A percentile compares a stretch with the other conserved stretches of the same genome.
phyloP scores from a whole-genome alignment of 2,329 filamentous ascomycete species.

The Penicillium sp. region DNA sequence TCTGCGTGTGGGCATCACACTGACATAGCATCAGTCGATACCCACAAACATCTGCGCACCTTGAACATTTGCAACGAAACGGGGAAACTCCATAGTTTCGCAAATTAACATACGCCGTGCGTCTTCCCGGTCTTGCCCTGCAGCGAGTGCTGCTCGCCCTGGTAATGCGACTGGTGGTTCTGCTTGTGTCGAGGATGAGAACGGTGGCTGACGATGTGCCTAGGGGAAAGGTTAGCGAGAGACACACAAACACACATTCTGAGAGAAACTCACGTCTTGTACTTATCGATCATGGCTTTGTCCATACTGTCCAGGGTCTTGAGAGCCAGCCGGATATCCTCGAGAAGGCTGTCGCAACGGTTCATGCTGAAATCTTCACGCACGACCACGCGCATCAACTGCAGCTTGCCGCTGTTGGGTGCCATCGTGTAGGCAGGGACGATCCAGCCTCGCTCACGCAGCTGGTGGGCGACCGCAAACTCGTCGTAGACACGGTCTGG shows the following conservation, averaged over 20 bases:
- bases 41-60: neutral
- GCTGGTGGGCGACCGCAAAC: slow-evolving; percentile 75
- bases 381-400: slow-evolving; percentile 89
- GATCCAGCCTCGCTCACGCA: slow-evolving; percentile 84
- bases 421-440: slow-evolving; percentile 98
- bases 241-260: neutral
- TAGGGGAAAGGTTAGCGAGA: slow-evolving; percentile 11
- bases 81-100: no score
- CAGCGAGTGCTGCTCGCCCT: slow-evolving; percentile 77
- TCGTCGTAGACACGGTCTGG: slow-evolving; percentile 62
- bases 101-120: slow-evolving; percentile 69
- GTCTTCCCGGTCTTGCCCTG: slow-evolving; percentile 90
- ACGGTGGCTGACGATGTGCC: slow-evolving; percentile 54
- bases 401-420: slow-evolving; percentile 73
- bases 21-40: neutral
- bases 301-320: slow-evolving; percentile 63
- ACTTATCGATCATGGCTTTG: slow-evolving; percentile 62
- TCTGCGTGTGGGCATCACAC: neutral
- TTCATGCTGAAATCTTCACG: slow-evolving; percentile 84
- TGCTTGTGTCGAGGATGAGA: slow-evolving; percentile 52
- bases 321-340: slow-evolving; percentile 73
- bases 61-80: neutral
- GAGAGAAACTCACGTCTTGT: slow-evolving; percentile 54
- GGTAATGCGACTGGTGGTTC: slow-evolving; percentile 46
- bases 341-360: slow-evolving; percentile 72